Evolutionary conservation across 2,329 filamentous ascomycete species (phyloP).

Genomic region (Apiospora aurea): DNA sequence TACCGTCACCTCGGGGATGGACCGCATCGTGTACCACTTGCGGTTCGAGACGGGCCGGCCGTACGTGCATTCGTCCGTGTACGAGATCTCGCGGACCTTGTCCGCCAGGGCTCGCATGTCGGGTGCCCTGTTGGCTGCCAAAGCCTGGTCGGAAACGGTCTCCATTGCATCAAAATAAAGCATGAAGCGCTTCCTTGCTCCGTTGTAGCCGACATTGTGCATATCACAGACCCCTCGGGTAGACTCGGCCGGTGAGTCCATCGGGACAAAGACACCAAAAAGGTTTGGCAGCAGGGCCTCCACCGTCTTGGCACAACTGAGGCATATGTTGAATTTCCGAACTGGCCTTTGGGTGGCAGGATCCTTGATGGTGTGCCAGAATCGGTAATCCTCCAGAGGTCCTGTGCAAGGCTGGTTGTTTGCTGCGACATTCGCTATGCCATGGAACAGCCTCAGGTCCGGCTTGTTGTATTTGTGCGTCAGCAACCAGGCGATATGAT

Average conservation of each 20-base stretch:
- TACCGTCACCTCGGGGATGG: slow-evolving; percentile 79
- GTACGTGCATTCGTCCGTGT: slow-evolving; percentile 68
- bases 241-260: slow-evolving; percentile 54
- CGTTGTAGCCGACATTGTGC: slow-evolving; percentile 54
- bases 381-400: slow-evolving; percentile 59
- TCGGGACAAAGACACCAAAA: slow-evolving; percentile 67
- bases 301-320: slow-evolving; percentile 74
- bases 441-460: slow-evolving; percentile 73
- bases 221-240: slow-evolving; percentile 71
- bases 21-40: slow-evolving; percentile 80
- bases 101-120: slow-evolving; percentile 69
- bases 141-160: slow-evolving; percentile 59
- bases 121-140: slow-evolving; percentile 52
- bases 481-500: slow-evolving; percentile 83
- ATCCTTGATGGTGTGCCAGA: slow-evolving; percentile 81
- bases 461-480: slow-evolving; percentile 73
- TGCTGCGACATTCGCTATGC: slow-evolving; percentile 69
- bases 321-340: slow-evolving; percentile 77
- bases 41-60: slow-evolving; percentile 68
- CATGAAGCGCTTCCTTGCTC: slow-evolving; percentile 58
- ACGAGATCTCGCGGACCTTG: slow-evolving; percentile 65
- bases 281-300: slow-evolving; percentile 78
- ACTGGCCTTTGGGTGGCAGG: slow-evolving; percentile 69
- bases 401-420: slow-evolving; percentile 66
- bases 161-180: slow-evolving; percentile 69